Evolutionary conservation across 2,329 filamentous ascomycete genomes (phyloP).

Genomic region (Pezicula neosporulosa): DNA sequence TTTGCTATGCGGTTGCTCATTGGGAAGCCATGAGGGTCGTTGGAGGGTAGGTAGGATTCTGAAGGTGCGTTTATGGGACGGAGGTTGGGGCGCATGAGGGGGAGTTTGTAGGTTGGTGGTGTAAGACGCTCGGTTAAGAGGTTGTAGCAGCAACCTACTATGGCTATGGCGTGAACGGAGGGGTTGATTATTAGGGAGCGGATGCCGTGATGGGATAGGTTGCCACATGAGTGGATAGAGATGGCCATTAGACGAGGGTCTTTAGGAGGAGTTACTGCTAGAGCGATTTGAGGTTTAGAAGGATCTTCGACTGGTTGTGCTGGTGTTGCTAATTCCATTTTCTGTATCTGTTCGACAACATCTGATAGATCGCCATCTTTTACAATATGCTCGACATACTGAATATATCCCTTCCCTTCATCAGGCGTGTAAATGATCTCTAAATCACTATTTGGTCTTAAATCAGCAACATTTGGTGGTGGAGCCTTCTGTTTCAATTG

Average conservation of each 20-base stretch:
- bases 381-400: slow-evolving; percentile 73
- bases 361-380: slow-evolving; percentile 68
- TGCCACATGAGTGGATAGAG: slow-evolving; percentile 95
- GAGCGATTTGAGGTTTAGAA: neutral
- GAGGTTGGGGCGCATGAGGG: slow-evolving; percentile 67
- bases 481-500: slow-evolving; percentile 26
- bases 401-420: slow-evolving; percentile 65
- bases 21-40: slow-evolving; percentile 88
- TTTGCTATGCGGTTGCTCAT: slow-evolving; percentile 72
- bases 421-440: slow-evolving; percentile 50
- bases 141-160: slow-evolving; percentile 98
- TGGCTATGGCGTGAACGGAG: slow-evolving; percentile 82
- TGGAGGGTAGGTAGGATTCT: slow-evolving; percentile 41
- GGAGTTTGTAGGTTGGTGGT: slow-evolving; percentile 81
- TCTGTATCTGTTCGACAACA: slow-evolving; percentile 61
- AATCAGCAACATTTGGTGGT: slow-evolving; percentile 33
- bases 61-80: slow-evolving; percentile 64
- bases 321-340: slow-evolving; percentile 28
- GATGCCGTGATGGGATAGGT: slow-evolving; percentile 92
- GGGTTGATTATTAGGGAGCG: slow-evolving; percentile 82
- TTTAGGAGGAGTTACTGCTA: slow-evolving; percentile 7
- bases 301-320: neutral
- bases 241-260: slow-evolving; percentile 72
- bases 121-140: slow-evolving; percentile 86
- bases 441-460: slow-evolving; percentile 48